phyloP scores from a whole-genome alignment of 345 rosid genomes.

The Eucalyptus regnans region DNA sequence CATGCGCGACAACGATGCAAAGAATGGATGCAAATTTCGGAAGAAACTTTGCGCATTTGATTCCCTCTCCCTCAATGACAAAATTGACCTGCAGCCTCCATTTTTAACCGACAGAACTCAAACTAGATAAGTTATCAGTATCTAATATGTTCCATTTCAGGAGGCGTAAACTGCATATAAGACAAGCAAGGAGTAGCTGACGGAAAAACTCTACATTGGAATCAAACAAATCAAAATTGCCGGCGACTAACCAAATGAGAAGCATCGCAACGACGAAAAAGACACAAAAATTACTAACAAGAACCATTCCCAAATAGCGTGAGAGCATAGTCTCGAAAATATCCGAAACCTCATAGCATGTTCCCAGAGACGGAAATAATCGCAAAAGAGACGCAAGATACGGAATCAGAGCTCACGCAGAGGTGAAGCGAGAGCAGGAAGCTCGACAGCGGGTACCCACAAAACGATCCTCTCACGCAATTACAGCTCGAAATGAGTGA shows the following conservation, averaged over 20 bases:
- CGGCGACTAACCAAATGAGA: background rate
- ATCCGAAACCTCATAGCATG: background rate
- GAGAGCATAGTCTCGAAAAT: background rate
- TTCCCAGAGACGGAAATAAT: background rate
- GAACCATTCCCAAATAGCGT: background rate
- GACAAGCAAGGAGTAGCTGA: background rate
- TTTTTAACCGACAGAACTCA: background rate
- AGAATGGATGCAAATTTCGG: background rate
- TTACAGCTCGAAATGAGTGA: background rate
- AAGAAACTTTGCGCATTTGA: background rate
- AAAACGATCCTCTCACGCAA: background rate
- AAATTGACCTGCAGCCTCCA: background rate
- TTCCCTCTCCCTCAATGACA: background rate
- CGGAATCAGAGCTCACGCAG: background rate
- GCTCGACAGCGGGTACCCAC: background rate
- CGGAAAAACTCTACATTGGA: background rate
- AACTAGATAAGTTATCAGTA: background rate
- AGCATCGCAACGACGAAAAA: background rate
- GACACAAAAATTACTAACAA: background rate
- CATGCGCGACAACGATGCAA: background rate
- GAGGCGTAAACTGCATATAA: background rate
- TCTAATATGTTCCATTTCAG: background rate
- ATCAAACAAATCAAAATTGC: background rate
- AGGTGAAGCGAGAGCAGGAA: background rate
- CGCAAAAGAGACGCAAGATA: background rate